Base-by-base conservation (phyloP, 495 filamentous ascomycete species). In the Daldinia childiae region DNA sequence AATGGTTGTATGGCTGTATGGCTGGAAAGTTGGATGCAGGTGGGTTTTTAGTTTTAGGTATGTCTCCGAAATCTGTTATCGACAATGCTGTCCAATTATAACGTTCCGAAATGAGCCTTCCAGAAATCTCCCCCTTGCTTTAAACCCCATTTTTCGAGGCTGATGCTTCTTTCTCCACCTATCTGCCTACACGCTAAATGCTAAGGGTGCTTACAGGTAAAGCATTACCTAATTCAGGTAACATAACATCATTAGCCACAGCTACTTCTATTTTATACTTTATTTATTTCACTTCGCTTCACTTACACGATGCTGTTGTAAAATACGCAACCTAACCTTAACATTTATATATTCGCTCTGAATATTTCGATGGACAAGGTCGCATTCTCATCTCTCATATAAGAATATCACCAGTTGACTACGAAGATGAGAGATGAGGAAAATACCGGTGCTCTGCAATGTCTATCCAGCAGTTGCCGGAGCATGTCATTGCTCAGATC, bases 401-500 rank as follows among this genome's bases (percentile, higher is more conserved):
- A 11, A 3, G 3, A 48, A 50, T 24, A 60, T 38, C 17, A 36
- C n/a, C 15, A 12, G 24, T 34, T 58, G 57, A 59, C 21, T 29
- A 60, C 11, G 27, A 72, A 41, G 9, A 68, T 72, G 69, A 72
- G 48, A 68, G 11, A 51, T 36, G 43, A 62, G 27, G 11, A 48
- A 62, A 17, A n/a, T 24, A 17, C 17, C 11, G 9, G 30, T 26
- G 29, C 50, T 58, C 61, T 77, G 74, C 69, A 74, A 85, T 87
- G 84, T 85, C 87, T 14, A 97, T 98, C 62, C 82, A 84, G 65
- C 88, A 84, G 43, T 84, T 98, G 50, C 92, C 95, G 14, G 77
- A 85, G 26, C 87, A 95, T 58, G 93, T 93, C 58, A 84, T 89
- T 59, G 87, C 90, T n/a, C 94, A 95, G 75, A 90, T 99, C 78